Evolutionary conservation across 306 rosid genomes (phyloP).

Genomic region (Acacia confusa): DNA sequence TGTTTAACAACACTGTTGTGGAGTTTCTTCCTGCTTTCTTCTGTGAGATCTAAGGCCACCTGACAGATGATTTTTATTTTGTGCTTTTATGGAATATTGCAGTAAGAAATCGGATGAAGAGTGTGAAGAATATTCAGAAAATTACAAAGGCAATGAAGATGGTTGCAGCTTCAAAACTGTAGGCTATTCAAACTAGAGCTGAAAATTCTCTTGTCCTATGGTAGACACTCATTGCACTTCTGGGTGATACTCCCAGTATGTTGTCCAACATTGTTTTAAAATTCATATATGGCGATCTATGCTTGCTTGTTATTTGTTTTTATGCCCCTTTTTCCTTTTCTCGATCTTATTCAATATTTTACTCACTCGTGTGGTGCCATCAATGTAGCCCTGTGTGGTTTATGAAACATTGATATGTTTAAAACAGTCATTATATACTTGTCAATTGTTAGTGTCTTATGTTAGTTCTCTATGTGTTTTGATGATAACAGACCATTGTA

Average conservation of each 20-base stretch:
- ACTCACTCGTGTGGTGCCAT: neutral
- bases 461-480: no score
- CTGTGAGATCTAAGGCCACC: conserved; percentile 5
- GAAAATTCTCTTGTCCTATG: conserved; percentile 85
- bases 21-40: conserved; percentile 5
- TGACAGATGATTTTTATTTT: neutral
- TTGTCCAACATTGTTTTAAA: neutral
- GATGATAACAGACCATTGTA: no score
- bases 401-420: neutral
- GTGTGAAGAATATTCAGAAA: conserved; percentile 96
- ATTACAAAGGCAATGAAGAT: conserved; percentile 99
- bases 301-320: neutral
- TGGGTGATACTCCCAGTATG: conserved; percentile 87
- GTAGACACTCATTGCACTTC: conserved; percentile 97
- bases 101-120: conserved; percentile 96
- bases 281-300: neutral
- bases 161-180: conserved; percentile 98
- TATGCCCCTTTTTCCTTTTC: neutral
- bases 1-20: neutral
- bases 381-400: neutral
- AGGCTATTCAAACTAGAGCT: conserved; percentile 81
- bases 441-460: neutral
- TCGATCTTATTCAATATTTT: neutral
- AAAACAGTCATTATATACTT: neutral
- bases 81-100: conserved; percentile 28